phyloP scores from a whole-genome alignment of 2,329 filamentous ascomycete species.

The Exophiala sideris region DNA sequence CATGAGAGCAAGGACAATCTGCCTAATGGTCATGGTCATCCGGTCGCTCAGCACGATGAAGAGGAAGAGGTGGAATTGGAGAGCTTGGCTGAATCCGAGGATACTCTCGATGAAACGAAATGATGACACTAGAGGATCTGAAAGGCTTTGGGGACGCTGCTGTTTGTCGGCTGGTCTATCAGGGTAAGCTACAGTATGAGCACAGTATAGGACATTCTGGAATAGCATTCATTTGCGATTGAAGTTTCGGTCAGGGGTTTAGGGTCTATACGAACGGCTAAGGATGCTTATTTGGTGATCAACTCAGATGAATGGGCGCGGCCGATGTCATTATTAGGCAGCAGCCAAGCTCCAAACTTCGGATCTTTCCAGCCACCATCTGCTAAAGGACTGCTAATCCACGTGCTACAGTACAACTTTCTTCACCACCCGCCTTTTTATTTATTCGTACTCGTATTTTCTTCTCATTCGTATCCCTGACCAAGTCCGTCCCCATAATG shows the following conservation, averaged over 20 bases:
- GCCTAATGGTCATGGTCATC: background rate
- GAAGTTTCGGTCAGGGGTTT: background rate
- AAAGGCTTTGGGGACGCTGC: background rate
- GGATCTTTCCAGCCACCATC: background rate
- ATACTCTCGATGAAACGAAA: background rate
- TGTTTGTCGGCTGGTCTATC: no score
- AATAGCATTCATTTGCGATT: no score
- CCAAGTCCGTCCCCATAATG: no score
- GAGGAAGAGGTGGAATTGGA: conserved; percentile 18
- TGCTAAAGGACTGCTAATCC: no score
- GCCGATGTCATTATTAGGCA: background rate
- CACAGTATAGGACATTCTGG: no score
- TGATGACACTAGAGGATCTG: background rate
- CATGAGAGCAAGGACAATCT: conserved; percentile 35
- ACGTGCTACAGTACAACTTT: background rate
- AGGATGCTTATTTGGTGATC: background rate
- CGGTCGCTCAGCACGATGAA: background rate
- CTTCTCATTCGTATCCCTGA: no score
- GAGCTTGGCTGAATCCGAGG: conserved; percentile 11
- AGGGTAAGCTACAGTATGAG: no score
- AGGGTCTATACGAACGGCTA: background rate
- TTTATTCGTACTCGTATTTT: no score
- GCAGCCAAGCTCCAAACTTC: background rate
- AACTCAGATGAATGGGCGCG: background rate
- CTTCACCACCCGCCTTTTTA: background rate